Evolutionary conservation across 306 rosid genomes (phyloP), one percentile per base, ranked within the genome.

Genomic region (Glycine latifolia): DNA sequence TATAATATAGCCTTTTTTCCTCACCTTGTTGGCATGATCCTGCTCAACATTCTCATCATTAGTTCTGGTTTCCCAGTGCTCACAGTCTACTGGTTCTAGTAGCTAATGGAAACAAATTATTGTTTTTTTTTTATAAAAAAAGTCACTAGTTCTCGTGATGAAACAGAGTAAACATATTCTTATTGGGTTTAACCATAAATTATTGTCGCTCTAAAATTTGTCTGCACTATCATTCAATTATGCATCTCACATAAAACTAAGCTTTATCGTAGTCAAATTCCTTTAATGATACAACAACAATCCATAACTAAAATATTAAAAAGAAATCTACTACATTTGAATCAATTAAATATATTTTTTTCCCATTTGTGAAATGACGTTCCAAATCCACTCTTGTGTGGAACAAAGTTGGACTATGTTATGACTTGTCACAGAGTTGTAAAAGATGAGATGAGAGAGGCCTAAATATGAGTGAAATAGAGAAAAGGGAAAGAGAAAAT

Each of bases 391-490:
- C 16, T 46, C 10, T 20, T 37, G 26, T 8, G 66, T 59, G 54
- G 7, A 48, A 10, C 15, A 68, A 70, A 62, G 67, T 65, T 79
- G 66, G 53, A 76, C 59, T 52, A n/a, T 50, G 61, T 53, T 39
- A 7, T 0, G 50, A 65, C 12, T 65, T 39, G 39, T 56, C 16
- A 59, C 62, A 84, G 74, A 74, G 76, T 72, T 67, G 81, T 62
- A 62, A 75, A 84, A 76, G 81, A 71, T 14, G 68, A 71, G 74
- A 74, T 67, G 67, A 10, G 31, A 13, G 56, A 6, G 83, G 77
- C 76, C 75, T 67, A 79, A 75, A 78, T 86, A 63, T 71, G 35
- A 43, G 83, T 72, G 84, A 73, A 86, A 73, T 20, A 49, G 35
- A 44, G 48, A 74, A 17, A 53, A 53, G 12, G 44, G 31, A 26